Evolutionary conservation across 2,329 filamentous ascomycete species (phyloP).

Genomic region (Fusarium sp.): DNA sequence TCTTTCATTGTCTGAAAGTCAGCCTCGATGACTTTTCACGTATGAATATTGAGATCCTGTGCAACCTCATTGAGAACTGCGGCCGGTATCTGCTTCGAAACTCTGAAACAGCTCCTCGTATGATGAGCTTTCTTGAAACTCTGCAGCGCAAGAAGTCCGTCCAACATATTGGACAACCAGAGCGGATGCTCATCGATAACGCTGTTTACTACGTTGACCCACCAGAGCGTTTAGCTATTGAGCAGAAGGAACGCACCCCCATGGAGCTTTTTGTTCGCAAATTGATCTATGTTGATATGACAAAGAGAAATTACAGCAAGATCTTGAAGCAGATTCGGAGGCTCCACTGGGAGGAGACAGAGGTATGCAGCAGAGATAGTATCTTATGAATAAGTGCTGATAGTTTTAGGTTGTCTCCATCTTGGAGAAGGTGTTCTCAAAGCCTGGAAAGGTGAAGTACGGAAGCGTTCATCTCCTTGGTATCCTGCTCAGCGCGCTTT

Average conservation of each 20-base stretch:
- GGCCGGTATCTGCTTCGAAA: slow-evolving; percentile 93
- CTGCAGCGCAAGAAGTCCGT: slow-evolving; percentile 95
- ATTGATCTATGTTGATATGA: slow-evolving; percentile 91
- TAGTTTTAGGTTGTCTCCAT: slow-evolving; percentile 69
- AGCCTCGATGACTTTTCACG: slow-evolving; percentile 96
- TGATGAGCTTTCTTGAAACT: slow-evolving; percentile 93
- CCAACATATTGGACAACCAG: slow-evolving; percentile 92
- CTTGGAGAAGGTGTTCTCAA: slow-evolving; percentile 90
- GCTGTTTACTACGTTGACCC: slow-evolving; percentile 98
- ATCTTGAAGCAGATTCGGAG: slow-evolving; percentile 93
- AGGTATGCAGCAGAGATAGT: slow-evolving; percentile 57
- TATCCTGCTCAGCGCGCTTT: slow-evolving; percentile 86
- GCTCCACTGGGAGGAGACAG: slow-evolving; percentile 95
- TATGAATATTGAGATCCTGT: slow-evolving; percentile 99
- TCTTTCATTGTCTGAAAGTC: slow-evolving; percentile 98
- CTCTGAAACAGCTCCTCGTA: slow-evolving; percentile 89
- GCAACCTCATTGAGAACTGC: slow-evolving; percentile 94
- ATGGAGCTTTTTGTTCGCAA: slow-evolving; percentile 93
- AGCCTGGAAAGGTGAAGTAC: slow-evolving; percentile 96
- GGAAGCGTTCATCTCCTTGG: slow-evolving; percentile 94
- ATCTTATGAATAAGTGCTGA: background rate
- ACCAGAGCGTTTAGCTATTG: slow-evolving; percentile 89
- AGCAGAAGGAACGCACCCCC: slow-evolving; percentile 94
- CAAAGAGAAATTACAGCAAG: slow-evolving; percentile 91
- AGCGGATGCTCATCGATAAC: slow-evolving; percentile 98